Evolutionary conservation across 2,329 filamentous ascomycete genomes (phyloP).

Genomic region (Leptographium lundbergii): DNA sequence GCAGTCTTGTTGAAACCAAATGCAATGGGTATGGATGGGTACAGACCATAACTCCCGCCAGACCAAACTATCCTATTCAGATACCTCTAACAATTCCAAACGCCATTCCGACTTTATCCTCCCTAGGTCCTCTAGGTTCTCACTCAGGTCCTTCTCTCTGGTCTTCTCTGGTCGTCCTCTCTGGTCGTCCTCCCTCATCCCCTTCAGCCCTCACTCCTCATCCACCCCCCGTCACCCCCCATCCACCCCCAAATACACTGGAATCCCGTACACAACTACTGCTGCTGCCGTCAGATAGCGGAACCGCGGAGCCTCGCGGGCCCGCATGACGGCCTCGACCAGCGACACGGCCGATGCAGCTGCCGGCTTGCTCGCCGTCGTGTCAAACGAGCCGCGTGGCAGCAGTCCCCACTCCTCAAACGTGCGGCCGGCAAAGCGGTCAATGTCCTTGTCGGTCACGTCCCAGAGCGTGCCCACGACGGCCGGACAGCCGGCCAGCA

Average conservation of each 20-base stretch:
- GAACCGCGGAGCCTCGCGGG: conserved; percentile 70
- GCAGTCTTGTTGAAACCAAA: no score
- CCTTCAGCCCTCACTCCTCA: background rate
- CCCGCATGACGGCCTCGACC: conserved; percentile 68
- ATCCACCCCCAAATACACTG: conserved; percentile 59
- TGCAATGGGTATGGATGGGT: no score
- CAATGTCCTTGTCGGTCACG: conserved; percentile 94
- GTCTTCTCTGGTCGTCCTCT: background rate
- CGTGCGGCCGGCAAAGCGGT: conserved; percentile 69
- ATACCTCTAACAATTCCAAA: no score
- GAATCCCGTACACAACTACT: conserved; percentile 88
- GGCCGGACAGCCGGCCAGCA: conserved; percentile 75
- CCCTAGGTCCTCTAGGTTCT: no score
- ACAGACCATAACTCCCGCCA: no score
- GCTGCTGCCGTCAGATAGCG: conserved; percentile 88
- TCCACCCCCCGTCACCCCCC: background rate
- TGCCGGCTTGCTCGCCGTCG: conserved; percentile 14
- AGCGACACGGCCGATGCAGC: conserved; percentile 35
- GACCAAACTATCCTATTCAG: no score
- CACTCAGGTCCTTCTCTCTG: no score
- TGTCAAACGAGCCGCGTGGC: conserved; percentile 27
- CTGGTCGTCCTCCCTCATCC: background rate
- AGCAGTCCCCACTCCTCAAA: conserved; percentile 83
- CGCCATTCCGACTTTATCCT: no score
- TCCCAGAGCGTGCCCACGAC: conserved; percentile 94